phyloP scores from a whole-genome alignment of 352 stramenopile genomes.

The Phytophthora aleatoria region DNA sequence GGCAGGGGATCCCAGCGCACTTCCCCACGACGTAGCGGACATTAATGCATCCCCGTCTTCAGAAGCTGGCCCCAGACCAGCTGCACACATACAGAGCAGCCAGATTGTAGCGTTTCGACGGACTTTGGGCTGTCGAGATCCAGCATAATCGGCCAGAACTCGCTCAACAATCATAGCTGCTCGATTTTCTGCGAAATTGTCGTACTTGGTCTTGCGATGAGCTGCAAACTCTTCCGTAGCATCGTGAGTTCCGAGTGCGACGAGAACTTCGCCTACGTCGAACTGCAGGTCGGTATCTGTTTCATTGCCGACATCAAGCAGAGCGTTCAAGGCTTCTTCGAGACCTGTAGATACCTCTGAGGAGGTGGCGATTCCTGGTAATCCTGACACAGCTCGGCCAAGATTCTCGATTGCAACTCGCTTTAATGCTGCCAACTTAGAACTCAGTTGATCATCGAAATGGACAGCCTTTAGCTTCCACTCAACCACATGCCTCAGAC shows the following conservation, averaged over 20 bases:
- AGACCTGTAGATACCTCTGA: constrained; percentile 26
- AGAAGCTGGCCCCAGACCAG: constrained; percentile 33
- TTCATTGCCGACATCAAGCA: constrained; percentile 36
- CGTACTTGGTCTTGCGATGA: constrained; percentile 20
- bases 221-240: constrained; percentile 24
- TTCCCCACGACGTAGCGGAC: constrained; percentile 37
- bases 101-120: constrained; percentile 66
- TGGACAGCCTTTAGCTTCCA: constrained; percentile 48
- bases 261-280: constrained; percentile 50
- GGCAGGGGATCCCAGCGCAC: constrained; percentile 31
- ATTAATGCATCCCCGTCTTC: neutral
- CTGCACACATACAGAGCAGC: constrained; percentile 72
- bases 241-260: constrained; percentile 53
- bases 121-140: constrained; percentile 44
- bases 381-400: constrained; percentile 31
- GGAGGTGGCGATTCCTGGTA: constrained; percentile 27
- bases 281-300: constrained; percentile 57
- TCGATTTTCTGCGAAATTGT: constrained; percentile 36
- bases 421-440: constrained; percentile 47
- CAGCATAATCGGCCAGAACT: constrained; percentile 42
- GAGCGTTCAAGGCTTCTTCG: constrained; percentile 30
- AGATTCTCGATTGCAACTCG: constrained; percentile 49
- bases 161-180: constrained; percentile 45
- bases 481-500: constrained; percentile 41
- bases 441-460: constrained; percentile 47